These are phyloP conservation scores for Eucalyptus albens DNA, from an alignment of 345 rosid genomes.

Conservation along the genomic window DNA sequence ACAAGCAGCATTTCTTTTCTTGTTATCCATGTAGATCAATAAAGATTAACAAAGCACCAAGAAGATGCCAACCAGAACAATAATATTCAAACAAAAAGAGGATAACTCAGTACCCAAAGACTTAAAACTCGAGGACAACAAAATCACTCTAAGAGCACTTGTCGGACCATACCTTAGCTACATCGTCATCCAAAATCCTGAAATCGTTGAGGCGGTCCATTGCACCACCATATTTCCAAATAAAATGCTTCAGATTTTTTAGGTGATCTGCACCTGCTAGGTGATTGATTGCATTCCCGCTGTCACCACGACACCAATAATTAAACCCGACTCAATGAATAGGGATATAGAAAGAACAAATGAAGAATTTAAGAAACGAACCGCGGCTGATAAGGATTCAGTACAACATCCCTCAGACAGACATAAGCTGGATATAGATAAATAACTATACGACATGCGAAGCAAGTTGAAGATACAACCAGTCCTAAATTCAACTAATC, in stretches of 20 bases:
- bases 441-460: background rate
- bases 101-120: background rate
- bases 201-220: conserved; percentile 46
- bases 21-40: background rate
- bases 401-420: background rate
- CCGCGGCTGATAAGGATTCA: background rate
- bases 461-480: background rate
- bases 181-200: conserved; percentile 38
- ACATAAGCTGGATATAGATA: background rate
- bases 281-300: conserved; percentile 61
- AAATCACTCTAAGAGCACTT: background rate
- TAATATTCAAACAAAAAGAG: background rate
- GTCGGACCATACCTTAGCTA: conserved; percentile 37
- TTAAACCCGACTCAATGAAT: background rate
- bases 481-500: background rate
- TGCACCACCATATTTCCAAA: conserved; percentile 59
- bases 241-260: conserved; percentile 71
- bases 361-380: background rate
- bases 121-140: background rate
- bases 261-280: conserved; percentile 53
- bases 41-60: background rate
- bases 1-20: background rate
- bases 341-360: background rate
- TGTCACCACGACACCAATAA: conserved; percentile 2
- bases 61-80: background rate